phyloP scores from a whole-genome alignment of 495 filamentous ascomycete genomes.

The Neurospora sp. region DNA sequence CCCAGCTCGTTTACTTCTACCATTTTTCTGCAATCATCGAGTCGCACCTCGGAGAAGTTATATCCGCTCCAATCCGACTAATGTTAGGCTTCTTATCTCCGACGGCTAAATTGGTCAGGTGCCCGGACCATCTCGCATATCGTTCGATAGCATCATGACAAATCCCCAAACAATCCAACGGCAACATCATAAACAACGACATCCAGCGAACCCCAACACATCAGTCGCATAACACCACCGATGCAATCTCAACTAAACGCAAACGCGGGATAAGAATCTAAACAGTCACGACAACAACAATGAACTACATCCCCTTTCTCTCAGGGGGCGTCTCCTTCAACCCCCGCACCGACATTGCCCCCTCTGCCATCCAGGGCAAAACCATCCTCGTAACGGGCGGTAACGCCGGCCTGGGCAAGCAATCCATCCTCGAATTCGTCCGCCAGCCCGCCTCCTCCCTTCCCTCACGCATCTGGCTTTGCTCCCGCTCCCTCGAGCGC shows the following conservation, averaged over 20 bases:
- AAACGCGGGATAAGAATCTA: too few species aligned
- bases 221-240: not conserved
- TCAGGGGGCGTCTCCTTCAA: conserved; percentile 3
- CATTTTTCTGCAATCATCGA: too few species aligned
- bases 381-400: conserved; percentile 54
- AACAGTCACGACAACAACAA: too few species aligned
- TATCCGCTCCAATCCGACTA: not conserved
- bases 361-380: conserved; percentile 38
- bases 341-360: conserved; percentile 46
- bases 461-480: conserved; percentile 46
- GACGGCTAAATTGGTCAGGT: not conserved
- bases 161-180: not conserved
- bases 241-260: accelerated
- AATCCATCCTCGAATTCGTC: conserved; percentile 51
- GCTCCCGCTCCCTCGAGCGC: conserved; percentile 41
- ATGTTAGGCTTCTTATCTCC: not conserved
- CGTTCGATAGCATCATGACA: not conserved
- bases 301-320: conserved; percentile 1
- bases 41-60: not conserved
- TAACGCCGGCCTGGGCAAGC: conserved; percentile 57
- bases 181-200: not conserved
- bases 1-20: too few species aligned
- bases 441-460: conserved; percentile 29
- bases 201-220: not conserved
- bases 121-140: not conserved